phyloP scores from a whole-genome alignment of 768 basidiomycete genomes.

The Boletus sp. region DNA sequence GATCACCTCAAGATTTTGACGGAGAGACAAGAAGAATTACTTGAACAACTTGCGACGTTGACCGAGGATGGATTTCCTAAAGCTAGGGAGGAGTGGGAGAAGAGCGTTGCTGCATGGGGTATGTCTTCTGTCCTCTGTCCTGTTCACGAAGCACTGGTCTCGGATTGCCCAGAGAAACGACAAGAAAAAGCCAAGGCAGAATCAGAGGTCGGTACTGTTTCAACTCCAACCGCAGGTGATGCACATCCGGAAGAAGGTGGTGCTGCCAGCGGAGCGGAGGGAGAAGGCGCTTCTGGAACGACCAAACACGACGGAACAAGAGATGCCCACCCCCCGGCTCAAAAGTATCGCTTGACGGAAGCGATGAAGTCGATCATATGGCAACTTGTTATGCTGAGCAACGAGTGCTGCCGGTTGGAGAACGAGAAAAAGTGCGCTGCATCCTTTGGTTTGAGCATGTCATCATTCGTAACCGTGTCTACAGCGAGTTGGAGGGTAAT shows the following conservation, averaged over 20 bases:
- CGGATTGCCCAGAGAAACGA: constrained; percentile 38
- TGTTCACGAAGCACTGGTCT: not conserved
- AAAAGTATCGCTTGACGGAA: constrained; percentile 79
- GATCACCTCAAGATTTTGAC: constrained; percentile 68
- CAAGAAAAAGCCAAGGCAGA: constrained; percentile 53
- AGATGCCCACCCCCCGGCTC: constrained; percentile 60
- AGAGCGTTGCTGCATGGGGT: constrained; percentile 68
- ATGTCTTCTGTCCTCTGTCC: constrained; percentile 15
- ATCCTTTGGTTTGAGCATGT: not conserved
- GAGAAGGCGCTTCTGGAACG: constrained; percentile 17
- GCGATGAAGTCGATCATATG: constrained; percentile 76
- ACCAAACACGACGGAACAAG: constrained; percentile 32
- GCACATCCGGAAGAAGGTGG: constrained; percentile 32
- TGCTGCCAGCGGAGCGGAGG: constrained; percentile 25
- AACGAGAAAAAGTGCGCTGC: constrained; percentile 57
- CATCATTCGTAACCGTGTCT: constrained; percentile 13
- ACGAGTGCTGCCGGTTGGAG: constrained; percentile 70
- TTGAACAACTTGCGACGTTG: constrained; percentile 57
- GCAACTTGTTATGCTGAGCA: constrained; percentile 77
- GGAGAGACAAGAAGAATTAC: constrained; percentile 63
- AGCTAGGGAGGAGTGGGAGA: constrained; percentile 76
- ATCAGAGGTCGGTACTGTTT: constrained; percentile 30
- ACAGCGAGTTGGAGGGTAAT: constrained; percentile 56
- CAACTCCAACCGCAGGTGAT: constrained; percentile 27
- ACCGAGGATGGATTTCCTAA: constrained; percentile 65